Evolutionary conservation across 352 stramenopile species (phyloP).

Genomic region (Pythium dissimile): DNA sequence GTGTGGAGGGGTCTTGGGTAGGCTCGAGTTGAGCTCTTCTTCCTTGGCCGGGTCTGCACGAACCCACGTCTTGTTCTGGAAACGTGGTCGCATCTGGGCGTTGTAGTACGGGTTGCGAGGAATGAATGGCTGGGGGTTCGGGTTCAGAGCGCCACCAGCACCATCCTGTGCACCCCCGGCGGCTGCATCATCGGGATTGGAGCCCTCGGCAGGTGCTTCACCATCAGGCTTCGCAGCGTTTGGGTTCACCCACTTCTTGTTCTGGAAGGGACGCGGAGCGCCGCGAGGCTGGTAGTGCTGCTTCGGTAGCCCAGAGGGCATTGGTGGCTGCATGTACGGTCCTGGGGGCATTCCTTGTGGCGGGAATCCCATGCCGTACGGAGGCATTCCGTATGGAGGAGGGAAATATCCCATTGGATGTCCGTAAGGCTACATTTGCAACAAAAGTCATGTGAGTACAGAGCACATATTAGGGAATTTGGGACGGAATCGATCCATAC

Average conservation of each 20-base stretch:
- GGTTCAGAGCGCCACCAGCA: conserved; percentile 28
- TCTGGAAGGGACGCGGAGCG: conserved; percentile 65
- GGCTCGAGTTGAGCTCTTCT: conserved; percentile 65
- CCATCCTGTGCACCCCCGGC: neutral
- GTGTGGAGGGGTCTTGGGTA: conserved; percentile 69
- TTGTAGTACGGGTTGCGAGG: conserved; percentile 67
- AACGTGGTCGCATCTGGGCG: conserved; percentile 72
- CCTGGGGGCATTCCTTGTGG: conserved; percentile 46
- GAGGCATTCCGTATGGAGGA: conserved; percentile 64
- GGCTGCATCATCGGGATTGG: conserved; percentile 7
- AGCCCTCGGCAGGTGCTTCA: conserved; percentile 23
- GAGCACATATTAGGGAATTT: neutral
- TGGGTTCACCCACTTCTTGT: conserved; percentile 84
- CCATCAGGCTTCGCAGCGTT: conserved; percentile 57
- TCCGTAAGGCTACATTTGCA: conserved; percentile 45
- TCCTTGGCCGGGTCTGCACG: conserved; percentile 66
- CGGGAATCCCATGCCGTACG: conserved; percentile 72
- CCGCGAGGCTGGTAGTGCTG: conserved; percentile 29
- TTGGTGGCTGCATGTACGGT: conserved; percentile 22
- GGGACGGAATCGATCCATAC: conserved; percentile 24
- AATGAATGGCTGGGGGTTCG: conserved; percentile 34
- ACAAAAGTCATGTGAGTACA: conserved; percentile 12
- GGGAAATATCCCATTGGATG: conserved; percentile 68
- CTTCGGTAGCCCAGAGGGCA: conserved; percentile 20
- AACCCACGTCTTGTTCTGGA: conserved; percentile 89